Conservation (phyloP, 208 protist genomes). For the Hexamita inflata region DNA sequence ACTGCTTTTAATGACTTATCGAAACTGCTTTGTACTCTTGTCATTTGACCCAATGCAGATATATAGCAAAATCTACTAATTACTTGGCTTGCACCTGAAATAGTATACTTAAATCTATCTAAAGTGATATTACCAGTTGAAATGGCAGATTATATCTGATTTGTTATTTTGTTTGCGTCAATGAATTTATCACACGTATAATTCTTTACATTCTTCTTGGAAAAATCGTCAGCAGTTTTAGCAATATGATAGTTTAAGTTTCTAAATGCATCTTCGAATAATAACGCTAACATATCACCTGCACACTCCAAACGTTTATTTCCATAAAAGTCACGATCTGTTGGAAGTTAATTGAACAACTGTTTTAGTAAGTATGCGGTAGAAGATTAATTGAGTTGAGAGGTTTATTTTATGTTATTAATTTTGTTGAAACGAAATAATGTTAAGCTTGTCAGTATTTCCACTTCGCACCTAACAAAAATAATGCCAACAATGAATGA, state of each 20-base stretch:
- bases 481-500: too few relatives aligned
- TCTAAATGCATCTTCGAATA: conserved; percentile 64
- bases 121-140: conserved; percentile 81
- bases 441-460: neutral
- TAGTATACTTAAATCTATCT: conserved; percentile 80
- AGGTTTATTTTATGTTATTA: conserved; percentile 92
- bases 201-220: conserved; percentile 55
- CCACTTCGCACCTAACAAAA: neutral
- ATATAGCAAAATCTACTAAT: conserved; percentile 95
- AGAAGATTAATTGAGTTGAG: conserved; percentile 76
- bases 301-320: conserved; percentile 87
- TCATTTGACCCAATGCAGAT: conserved; percentile 92
- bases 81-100: conserved; percentile 76
- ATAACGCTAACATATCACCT: conserved; percentile 11
- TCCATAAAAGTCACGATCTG: conserved; percentile 99
- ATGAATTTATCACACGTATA: conserved; percentile 80
- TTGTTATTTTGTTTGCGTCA: conserved; percentile 75
- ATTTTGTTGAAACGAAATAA: conserved; percentile 80
- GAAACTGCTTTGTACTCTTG: conserved; percentile 88
- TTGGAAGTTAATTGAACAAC: too few relatives aligned
- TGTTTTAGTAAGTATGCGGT: conserved; percentile 60
- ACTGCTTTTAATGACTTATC: conserved; percentile 93
- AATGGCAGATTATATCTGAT: conserved; percentile 81
- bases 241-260: conserved; percentile 77
- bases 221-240: neutral